Conservation (phyloP, 805 yeast genomes). For the Starmerella sp. region DNA sequence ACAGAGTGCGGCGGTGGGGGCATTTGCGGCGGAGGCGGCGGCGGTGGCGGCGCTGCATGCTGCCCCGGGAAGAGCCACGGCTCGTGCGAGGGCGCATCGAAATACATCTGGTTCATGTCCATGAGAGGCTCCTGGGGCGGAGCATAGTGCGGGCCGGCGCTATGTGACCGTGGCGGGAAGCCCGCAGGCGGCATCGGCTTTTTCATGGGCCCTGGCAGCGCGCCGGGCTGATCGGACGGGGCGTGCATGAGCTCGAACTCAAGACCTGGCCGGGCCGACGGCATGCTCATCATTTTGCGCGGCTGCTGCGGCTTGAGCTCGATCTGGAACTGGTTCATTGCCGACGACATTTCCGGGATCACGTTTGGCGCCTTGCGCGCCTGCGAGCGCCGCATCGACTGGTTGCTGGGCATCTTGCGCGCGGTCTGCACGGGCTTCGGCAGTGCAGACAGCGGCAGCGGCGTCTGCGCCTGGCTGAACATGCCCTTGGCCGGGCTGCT, state of each 20-base stretch:
- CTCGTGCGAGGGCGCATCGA: neutral
- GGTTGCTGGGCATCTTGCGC: constrained; percentile 13
- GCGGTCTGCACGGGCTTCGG: constrained; percentile 13
- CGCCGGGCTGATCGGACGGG: neutral
- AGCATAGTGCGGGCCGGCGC: neutral
- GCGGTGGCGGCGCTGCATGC: neutral
- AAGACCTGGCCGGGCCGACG: neutral
- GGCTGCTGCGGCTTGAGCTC: constrained; percentile 19
- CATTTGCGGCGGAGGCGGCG: neutral
- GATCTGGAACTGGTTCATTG: constrained; percentile 27
- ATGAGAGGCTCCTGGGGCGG: neutral
- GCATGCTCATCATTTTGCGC: neutral
- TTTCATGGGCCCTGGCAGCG: neutral
- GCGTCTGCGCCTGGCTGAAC: constrained; percentile 16
- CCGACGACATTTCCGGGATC: constrained; percentile 26
- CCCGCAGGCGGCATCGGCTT: neutral
- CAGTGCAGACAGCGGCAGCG: constrained; percentile 9
- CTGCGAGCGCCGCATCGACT: constrained; percentile 9
- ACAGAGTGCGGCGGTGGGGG: neutral
- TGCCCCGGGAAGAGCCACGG: neutral
- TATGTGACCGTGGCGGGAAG: neutral
- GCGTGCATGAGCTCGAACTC: neutral
- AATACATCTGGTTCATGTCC: neutral
- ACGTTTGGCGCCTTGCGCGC: constrained; percentile 17
- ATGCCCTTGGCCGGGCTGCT: constrained; percentile 28